A percentile compares a stretch with the other conserved stretches of the same genome.
Conservation (phyloP, 1,284 basidiomycete species). For the Papiliotrema fonsecae region DNA sequence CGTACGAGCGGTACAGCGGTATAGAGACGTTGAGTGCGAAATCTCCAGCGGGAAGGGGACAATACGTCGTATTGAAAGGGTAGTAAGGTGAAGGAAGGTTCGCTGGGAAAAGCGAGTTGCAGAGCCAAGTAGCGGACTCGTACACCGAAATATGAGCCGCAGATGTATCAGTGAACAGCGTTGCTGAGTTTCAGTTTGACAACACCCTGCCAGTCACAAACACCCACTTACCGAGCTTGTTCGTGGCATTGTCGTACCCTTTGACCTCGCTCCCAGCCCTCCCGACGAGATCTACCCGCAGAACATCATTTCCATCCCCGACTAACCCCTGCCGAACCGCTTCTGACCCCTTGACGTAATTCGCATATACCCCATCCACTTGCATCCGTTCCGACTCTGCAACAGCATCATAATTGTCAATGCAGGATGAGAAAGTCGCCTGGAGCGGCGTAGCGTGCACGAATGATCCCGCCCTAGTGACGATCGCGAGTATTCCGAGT, state of each 20-base stretch:
- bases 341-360: conserved; percentile 54
- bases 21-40: conserved; percentile 77
- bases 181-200: conserved; percentile 53
- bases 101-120: conserved; percentile 65
- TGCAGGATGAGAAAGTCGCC: not conserved
- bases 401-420: not conserved
- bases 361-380: conserved; percentile 58
- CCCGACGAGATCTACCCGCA: conserved; percentile 45
- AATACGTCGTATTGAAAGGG: conserved; percentile 57
- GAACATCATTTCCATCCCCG: conserved; percentile 33
- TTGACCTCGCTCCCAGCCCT: conserved; percentile 52
- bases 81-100: conserved; percentile 53
- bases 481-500: no score
- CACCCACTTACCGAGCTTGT: conserved; percentile 58
- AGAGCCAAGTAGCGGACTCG: conserved; percentile 67
- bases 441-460: not conserved
- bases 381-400: not conserved
- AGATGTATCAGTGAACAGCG: conserved; percentile 74
- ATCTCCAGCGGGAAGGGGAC: conserved; percentile 66
- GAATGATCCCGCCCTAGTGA: no score
- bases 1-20: conserved; percentile 64
- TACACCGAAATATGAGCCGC: conserved; percentile 71
- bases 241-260: conserved; percentile 58
- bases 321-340: conserved; percentile 41
- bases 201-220: no score